These are phyloP conservation scores for Ustilago sp. DNA, from an alignment of 1,284 basidiomycete genomes.

Conservation along the genomic window DNA sequence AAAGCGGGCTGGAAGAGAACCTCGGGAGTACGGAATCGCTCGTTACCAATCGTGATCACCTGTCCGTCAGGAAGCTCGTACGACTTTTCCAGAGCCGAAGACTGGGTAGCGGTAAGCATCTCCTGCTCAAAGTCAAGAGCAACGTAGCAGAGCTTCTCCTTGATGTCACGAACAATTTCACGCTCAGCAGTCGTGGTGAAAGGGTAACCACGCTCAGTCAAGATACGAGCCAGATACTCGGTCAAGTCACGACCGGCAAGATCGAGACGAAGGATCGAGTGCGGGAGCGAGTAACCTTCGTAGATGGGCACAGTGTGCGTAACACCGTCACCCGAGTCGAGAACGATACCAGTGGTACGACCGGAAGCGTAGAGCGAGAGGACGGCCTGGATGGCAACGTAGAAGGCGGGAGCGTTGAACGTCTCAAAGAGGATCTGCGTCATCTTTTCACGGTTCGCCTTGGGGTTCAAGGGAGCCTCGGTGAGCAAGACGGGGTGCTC, in stretches of 20 bases:
- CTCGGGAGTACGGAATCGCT: conserved; percentile 96
- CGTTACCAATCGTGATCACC: conserved; percentile 95
- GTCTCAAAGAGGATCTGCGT: conserved; percentile 98
- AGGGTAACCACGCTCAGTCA: conserved; percentile 92
- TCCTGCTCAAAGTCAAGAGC: conserved; percentile 97
- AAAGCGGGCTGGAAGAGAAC: conserved; percentile 96
- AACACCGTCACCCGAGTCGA: conserved; percentile 94
- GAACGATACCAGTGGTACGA: conserved; percentile 90
- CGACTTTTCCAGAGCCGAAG: conserved; percentile 90
- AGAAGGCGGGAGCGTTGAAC: conserved; percentile 93
- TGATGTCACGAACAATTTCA: conserved; percentile 97
- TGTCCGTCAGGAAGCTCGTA: conserved; percentile 97
- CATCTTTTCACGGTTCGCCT: conserved; percentile 96
- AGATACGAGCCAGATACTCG: conserved; percentile 87
- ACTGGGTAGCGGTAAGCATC: conserved; percentile 90
- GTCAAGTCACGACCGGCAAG: conserved; percentile 95
- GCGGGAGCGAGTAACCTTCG: conserved; percentile 93
- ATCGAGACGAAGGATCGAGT: conserved; percentile 94
- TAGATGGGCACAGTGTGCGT: conserved; percentile 94
- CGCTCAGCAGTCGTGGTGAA: conserved; percentile 93
- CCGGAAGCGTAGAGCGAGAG: conserved; percentile 92
- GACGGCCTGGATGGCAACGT: conserved; percentile 92
- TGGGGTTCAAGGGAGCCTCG: conserved; percentile 93
- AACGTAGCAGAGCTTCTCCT: conserved; percentile 98
- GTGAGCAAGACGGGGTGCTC: conserved; percentile 94